A percentile compares a stretch with the other conserved stretches of the same genome.
Conservation (phyloP, 805 yeast genomes). For the Ogataea wickerhamii region DNA sequence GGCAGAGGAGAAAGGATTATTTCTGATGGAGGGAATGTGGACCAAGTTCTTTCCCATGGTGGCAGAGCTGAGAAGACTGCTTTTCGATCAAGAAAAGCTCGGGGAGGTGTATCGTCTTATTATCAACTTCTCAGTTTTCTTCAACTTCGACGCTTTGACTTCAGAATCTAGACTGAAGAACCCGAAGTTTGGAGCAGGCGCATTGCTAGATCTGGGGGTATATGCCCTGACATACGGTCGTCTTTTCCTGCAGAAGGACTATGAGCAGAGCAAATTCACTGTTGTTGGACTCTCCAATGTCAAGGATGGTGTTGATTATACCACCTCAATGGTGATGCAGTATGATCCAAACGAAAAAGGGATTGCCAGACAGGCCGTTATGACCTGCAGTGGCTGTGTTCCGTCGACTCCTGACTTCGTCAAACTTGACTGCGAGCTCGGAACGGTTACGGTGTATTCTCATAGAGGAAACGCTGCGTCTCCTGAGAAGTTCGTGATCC, state of each 20-base stretch:
- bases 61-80: slow-evolving; percentile 31
- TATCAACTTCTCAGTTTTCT: slow-evolving; percentile 41
- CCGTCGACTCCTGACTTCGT: slow-evolving; percentile 11
- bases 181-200: slow-evolving; percentile 52
- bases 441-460: slow-evolving; percentile 14
- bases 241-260: slow-evolving; percentile 37
- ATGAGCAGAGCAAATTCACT: slow-evolving; percentile 23
- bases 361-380: slow-evolving; percentile 39
- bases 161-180: slow-evolving; percentile 38
- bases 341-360: slow-evolving; percentile 23
- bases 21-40: slow-evolving; percentile 61
- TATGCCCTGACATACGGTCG: slow-evolving; percentile 47
- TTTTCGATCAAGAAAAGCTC: slow-evolving; percentile 39
- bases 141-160: slow-evolving; percentile 33
- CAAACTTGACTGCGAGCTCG: slow-evolving; percentile 19
- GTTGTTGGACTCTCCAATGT: slow-evolving; percentile 35
- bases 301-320: slow-evolving; percentile 42
- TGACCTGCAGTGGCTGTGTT: slow-evolving; percentile 26
- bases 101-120: slow-evolving; percentile 45
- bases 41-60: slow-evolving; percentile 51
- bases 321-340: slow-evolving; percentile 35
- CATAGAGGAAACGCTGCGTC: slow-evolving; percentile 20
- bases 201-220: slow-evolving; percentile 53
- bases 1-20: slow-evolving; percentile 42
- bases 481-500: slow-evolving; percentile 31